Evolutionary conservation across 2,329 filamentous ascomycete genomes (phyloP).

Genomic region (Ambrosiella cleistominuta): DNA sequence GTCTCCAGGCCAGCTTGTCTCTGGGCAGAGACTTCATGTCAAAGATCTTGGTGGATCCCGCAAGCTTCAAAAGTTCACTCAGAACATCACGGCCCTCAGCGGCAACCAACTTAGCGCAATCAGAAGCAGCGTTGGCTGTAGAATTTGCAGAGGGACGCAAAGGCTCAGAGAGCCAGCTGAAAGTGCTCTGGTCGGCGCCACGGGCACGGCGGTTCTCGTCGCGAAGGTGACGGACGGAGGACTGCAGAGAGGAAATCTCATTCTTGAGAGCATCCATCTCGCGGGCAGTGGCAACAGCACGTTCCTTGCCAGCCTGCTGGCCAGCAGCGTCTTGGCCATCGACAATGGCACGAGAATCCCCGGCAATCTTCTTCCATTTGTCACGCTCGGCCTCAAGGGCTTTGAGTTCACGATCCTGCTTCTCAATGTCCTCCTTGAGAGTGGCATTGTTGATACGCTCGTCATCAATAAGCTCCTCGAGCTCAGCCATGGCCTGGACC

Average conservation of each 20-base stretch:
- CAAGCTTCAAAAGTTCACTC: constrained; percentile 45
- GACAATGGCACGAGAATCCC: constrained; percentile 39
- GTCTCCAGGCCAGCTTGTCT: constrained; percentile 49
- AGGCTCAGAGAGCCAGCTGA: constrained; percentile 49
- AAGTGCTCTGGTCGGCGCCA: constrained; percentile 33
- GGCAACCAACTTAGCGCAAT: constrained; percentile 25
- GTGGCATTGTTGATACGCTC: constrained; percentile 32
- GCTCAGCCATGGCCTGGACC: constrained; percentile 46
- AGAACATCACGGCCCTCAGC: constrained; percentile 48
- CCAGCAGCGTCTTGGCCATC: constrained; percentile 27
- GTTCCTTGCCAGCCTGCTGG: constrained; percentile 43
- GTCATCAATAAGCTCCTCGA: constrained; percentile 42
- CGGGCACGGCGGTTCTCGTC: constrained; percentile 49
- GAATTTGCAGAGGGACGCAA: constrained; percentile 24
- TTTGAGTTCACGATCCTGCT: constrained; percentile 49
- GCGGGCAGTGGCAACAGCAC: constrained; percentile 49
- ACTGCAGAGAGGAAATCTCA: constrained; percentile 47
- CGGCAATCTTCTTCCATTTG: constrained; percentile 54
- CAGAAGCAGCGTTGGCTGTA: constrained; percentile 18
- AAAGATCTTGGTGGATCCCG: constrained; percentile 36
- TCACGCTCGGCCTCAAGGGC: constrained; percentile 47
- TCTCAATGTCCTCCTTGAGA: constrained; percentile 46
- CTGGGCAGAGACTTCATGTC: constrained; percentile 39
- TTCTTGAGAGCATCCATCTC: constrained; percentile 56
- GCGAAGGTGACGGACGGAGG: constrained; percentile 48